Conservation (phyloP, 306 rosid species). For the Quercus mongolica region DNA sequence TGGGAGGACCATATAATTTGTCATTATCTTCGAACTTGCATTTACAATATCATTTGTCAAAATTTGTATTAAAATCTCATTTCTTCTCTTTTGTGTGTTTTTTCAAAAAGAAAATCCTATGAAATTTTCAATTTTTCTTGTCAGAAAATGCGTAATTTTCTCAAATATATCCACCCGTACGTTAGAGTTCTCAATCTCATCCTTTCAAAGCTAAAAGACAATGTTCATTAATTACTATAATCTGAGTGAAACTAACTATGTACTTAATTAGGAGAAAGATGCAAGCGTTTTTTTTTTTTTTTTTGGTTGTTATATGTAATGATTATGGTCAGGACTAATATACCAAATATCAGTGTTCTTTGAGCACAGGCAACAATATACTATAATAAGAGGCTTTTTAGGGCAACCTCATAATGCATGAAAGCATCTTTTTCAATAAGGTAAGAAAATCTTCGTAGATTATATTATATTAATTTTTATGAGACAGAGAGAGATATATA, state of each 20-base stretch:
- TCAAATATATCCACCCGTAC: neutral
- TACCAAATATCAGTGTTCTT: no score
- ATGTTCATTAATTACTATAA: neutral
- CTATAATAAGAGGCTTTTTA: neutral
- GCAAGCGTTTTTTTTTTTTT: neutral
- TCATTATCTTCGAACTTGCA: no score
- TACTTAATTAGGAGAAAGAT: neutral
- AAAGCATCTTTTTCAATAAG: neutral
- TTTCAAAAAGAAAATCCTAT: neutral
- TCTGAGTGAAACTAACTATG: neutral
- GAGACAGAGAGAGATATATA: no score
- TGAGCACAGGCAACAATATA: neutral
- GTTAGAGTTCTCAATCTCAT: neutral
- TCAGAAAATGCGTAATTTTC: neutral
- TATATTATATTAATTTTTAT: neutral
- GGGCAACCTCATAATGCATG: neutral
- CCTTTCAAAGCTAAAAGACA: neutral
- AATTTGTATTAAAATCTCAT: no score
- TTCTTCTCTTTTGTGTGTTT: no score
- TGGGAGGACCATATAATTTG: no score
- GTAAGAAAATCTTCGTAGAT: neutral
- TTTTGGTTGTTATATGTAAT: neutral
- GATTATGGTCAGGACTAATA: neutral
- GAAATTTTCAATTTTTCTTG: neutral
- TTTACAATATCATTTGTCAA: neutral